Evolutionary conservation across 257 asterid species (phyloP).

Genomic region (Solanum arcanum): DNA sequence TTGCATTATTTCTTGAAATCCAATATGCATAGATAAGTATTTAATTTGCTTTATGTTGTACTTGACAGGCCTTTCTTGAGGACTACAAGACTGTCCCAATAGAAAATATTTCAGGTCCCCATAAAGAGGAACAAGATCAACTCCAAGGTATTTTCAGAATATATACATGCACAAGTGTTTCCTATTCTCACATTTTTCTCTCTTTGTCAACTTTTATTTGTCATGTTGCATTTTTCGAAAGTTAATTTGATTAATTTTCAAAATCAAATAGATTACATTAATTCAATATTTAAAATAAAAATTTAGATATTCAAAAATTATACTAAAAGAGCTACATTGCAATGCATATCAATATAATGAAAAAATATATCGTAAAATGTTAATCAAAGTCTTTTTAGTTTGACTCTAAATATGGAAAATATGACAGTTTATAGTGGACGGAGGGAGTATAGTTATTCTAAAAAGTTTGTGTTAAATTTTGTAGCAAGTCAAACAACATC

Average conservation of each 20-base stretch:
- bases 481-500: not conserved
- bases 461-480: not conserved
- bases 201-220: too few relatives aligned
- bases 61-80: constrained; percentile 19
- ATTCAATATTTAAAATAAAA: too few relatives aligned
- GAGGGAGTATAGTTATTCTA: not conserved
- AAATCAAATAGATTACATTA: too few relatives aligned
- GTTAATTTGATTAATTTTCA: too few relatives aligned
- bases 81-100: constrained; percentile 26
- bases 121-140: constrained; percentile 10
- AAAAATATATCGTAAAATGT: too few relatives aligned
- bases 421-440: too few relatives aligned
- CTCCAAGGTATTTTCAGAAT: constrained; percentile 18
- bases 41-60: not conserved
- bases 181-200: not conserved
- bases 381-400: too few relatives aligned
- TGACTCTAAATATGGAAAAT: too few relatives aligned
- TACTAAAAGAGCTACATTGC: too few relatives aligned
- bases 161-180: not conserved
- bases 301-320: too few relatives aligned
- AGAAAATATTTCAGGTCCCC: constrained; percentile 18
- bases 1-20: not conserved
- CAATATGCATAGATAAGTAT: not conserved
- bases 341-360: too few relatives aligned
- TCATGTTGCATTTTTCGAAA: too few relatives aligned